Evolutionary conservation across 2,329 filamentous ascomycete genomes (phyloP), one percentile per base, ranked within the genome.

Genomic region (Penicillium concentricum): DNA sequence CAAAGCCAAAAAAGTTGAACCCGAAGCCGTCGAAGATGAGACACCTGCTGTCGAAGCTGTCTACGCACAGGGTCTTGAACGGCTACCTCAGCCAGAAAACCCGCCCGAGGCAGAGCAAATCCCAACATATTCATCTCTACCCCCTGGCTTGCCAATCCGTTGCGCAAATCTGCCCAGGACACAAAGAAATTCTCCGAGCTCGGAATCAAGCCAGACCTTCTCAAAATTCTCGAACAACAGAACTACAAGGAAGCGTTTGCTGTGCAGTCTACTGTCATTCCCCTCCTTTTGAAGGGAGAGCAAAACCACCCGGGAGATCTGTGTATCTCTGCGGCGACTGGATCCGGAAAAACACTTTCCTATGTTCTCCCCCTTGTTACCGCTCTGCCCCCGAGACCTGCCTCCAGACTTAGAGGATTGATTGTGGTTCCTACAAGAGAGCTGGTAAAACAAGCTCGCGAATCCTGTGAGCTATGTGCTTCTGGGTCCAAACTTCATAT

Each of bases 321-420:
- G 5, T 88, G 96, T 43, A 87, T 99, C 3, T 94, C 92, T 8
- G 94, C 95, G 0, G 90, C 93, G 1, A 99, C 94, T 0, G 94
- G 94, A 9, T 97, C 94, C 0, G 94, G 94, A 55, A 99, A 99
- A 72, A 99, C 94, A 0, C 75, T 99, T 16, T 89, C 93, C 0
- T 99, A 99, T 68, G 85, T 93, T 0, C 78, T 99, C 3, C 94
- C 94, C 0, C 86, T 99, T 57, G 83, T 96, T 4, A 85, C 91
- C 44, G 87, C 88, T 49, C 78, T 99, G 47, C 87, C 88, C 62
- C 79, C 83, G 32, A 82, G 83, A 15, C 77, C 78, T 22, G 81
- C 86, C 12, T 89, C 88, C 0, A 84, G 84, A 54, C 76, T 99
- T 9, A 84, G 90, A 38, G 92, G 88, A 0, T 74, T 99, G 0